phyloP scores from a whole-genome alignment of 2,329 filamentous ascomycete species.

The Phialemoniopsis sp. region DNA sequence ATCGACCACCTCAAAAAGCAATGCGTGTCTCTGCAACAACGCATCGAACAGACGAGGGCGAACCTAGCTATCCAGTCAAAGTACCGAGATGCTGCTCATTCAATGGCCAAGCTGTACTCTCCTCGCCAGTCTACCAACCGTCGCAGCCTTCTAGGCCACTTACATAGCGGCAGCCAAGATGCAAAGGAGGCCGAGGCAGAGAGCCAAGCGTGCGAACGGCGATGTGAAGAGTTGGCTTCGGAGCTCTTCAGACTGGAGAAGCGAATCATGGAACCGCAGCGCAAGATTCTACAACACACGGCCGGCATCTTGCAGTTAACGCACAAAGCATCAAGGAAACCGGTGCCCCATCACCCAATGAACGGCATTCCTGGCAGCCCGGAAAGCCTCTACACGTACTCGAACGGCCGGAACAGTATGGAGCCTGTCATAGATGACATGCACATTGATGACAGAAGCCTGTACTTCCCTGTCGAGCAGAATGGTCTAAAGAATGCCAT shows the following conservation, averaged over 20 bases:
- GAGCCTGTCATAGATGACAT: slow-evolving; percentile 51
- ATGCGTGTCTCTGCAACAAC: slow-evolving; percentile 63
- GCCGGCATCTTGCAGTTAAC: slow-evolving; percentile 89
- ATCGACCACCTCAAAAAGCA: slow-evolving; percentile 91
- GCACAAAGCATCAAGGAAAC: slow-evolving; percentile 66
- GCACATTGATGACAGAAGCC: slow-evolving; percentile 72
- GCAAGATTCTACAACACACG: slow-evolving; percentile 79
- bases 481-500: slow-evolving; percentile 35
- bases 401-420: slow-evolving; percentile 55
- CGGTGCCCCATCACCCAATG: slow-evolving; percentile 1
- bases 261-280: slow-evolving; percentile 69
- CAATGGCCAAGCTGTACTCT: slow-evolving; percentile 76
- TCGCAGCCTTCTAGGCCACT: slow-evolving; percentile 43
- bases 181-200: slow-evolving; percentile 68
- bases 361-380: slow-evolving; percentile 69
- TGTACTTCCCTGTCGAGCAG: slow-evolving; percentile 67
- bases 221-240: slow-evolving; percentile 78
- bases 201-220: slow-evolving; percentile 67
- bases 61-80: slow-evolving; percentile 89
- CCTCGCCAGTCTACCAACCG: slow-evolving; percentile 39
- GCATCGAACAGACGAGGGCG: slow-evolving; percentile 76
- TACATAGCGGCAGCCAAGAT: slow-evolving; percentile 38
- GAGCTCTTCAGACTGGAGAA: slow-evolving; percentile 80
- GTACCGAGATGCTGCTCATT: slow-evolving; percentile 87
- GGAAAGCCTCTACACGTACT: slow-evolving; percentile 70